phyloP scores from a whole-genome alignment of 495 filamentous ascomycete genomes.

The Hyaloscypha variabilis region DNA sequence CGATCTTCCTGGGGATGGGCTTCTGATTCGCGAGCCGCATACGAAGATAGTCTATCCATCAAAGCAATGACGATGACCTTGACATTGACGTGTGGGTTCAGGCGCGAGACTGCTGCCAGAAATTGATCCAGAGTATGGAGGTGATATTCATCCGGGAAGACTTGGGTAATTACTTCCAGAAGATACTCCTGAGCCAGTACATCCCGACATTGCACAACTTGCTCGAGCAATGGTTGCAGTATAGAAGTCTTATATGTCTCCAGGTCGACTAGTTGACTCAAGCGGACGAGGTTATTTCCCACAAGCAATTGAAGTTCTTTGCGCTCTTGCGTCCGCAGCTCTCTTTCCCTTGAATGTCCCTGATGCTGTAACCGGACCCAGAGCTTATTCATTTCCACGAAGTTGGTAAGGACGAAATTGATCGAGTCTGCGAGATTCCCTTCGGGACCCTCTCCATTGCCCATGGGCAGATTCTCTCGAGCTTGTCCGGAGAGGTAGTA shows the following conservation, averaged over 20 bases:
- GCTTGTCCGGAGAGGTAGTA: conserved; percentile 97
- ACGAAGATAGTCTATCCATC: conserved; percentile 94
- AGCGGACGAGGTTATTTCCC: conserved; percentile 90
- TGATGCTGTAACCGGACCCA: conserved; percentile 98
- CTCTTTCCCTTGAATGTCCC: conserved; percentile 91
- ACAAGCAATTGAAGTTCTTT: conserved; percentile 95
- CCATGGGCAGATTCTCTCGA: conserved; percentile 80
- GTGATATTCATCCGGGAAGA: conserved; percentile 98
- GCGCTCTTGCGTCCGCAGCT: conserved; percentile 88
- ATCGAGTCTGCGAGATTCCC: conserved; percentile 97
- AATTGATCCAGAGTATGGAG: conserved; percentile 94
- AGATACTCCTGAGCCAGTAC: conserved; percentile 97
- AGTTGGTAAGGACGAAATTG: conserved; percentile 96
- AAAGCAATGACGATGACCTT: conserved; percentile 98
- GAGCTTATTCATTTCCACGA: conserved; percentile 99
- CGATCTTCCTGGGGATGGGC: conserved; percentile 69
- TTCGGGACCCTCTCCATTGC: conserved; percentile 87
- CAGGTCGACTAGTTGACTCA: conserved; percentile 95
- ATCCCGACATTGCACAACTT: conserved; percentile 97
- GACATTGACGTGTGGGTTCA: conserved; percentile 95
- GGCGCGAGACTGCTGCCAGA: conserved; percentile 83
- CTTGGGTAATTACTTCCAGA: conserved; percentile 96
- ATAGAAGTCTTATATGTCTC: conserved; percentile 92
- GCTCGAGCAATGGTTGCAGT: conserved; percentile 84
- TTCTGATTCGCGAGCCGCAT: conserved; percentile 86